Percentiles rank a stretch among this genome's conserved stretches.
Conservation (phyloP, 2,329 filamentous ascomycete species). For the Fusarium sp. region DNA sequence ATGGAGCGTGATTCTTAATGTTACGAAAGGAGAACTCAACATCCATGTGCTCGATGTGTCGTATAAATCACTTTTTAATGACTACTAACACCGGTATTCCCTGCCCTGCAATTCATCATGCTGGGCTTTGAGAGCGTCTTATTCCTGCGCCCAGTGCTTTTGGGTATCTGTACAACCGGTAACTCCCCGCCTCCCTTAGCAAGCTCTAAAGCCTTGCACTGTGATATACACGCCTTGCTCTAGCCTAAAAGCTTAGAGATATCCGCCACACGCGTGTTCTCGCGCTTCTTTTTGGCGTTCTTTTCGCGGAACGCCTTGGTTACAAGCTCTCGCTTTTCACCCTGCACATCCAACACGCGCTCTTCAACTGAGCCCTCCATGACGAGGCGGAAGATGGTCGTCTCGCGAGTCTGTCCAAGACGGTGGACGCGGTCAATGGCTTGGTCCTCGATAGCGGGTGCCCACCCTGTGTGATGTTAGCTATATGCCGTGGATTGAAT, state of each 20-base stretch:
- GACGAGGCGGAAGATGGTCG: conserved; percentile 84
- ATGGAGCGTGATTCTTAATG: no score
- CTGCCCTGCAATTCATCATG: neutral
- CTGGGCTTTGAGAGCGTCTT: neutral
- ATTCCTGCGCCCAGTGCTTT: neutral
- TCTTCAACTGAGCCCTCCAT: conserved; percentile 88
- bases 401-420: conserved; percentile 84
- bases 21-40: neutral
- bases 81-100: neutral
- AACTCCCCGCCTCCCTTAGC: neutral
- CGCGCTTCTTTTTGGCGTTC: conserved; percentile 63
- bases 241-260: conserved; percentile 64
- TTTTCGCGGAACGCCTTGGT: conserved; percentile 85
- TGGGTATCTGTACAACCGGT: conserved; percentile 12
- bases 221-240: neutral
- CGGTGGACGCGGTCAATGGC: conserved; percentile 91
- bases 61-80: neutral
- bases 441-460: conserved; percentile 92
- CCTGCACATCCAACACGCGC: conserved; percentile 82
- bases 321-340: conserved; percentile 83
- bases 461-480: conserved; percentile 75
- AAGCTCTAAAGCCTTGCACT: conserved; percentile 9
- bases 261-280: conserved; percentile 71
- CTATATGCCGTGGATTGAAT: neutral
- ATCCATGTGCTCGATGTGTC: neutral